Base-by-base conservation (phyloP, 108 stramenopile species). In the Fragilariopsis cylindrus region DNA sequence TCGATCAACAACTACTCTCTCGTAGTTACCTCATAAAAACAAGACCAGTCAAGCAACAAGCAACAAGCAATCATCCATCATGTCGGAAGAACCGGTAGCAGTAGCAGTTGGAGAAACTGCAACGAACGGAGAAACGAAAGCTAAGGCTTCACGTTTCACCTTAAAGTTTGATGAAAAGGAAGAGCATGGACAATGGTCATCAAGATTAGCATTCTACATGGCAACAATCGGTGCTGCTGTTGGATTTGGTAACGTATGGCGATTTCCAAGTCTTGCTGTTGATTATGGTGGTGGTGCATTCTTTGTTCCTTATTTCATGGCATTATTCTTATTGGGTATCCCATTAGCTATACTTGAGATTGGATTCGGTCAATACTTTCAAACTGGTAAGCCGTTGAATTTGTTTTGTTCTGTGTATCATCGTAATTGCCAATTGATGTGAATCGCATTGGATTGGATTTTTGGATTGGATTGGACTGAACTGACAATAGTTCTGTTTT, bases 221-320 rank as follows among this genome's bases (percentile, higher is more conserved):
- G 86, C 85, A n/a, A 77, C 83, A 9, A 60, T 87, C 53, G 88
- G 84, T n/a, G 73, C 77, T 52, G 86, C 88, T 1, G 86, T 91
- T 9, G 90, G 87, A 46, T 87, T 91, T 65, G 87, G 90, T 42
- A 91, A 91, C 52, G 74, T 91, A 21, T 91, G 90, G 90, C 74
- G 90, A n/a, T 91, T 91, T 76, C 90, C 90, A n/a, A 60, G 72
- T 6, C 76, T 91, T 18, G 84, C 82, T 65, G 77, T 70, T 52
- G 77, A 87, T 16, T 91, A 82, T 58, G 90, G 90, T 43, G 90
- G 90, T 41, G 76, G 76, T 18, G 76, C 76, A n/a, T 76, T 76
- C 50, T 76, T 76, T 57, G 63, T 81, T 50, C 86, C 90, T 3
- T 91, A 88, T 53, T n/a, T 83, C 12, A 67, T 91, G 73, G 87